These are phyloP conservation scores for Linderniella brevidens DNA, from an alignment of 257 asterid genomes.

Conservation along the genomic window DNA sequence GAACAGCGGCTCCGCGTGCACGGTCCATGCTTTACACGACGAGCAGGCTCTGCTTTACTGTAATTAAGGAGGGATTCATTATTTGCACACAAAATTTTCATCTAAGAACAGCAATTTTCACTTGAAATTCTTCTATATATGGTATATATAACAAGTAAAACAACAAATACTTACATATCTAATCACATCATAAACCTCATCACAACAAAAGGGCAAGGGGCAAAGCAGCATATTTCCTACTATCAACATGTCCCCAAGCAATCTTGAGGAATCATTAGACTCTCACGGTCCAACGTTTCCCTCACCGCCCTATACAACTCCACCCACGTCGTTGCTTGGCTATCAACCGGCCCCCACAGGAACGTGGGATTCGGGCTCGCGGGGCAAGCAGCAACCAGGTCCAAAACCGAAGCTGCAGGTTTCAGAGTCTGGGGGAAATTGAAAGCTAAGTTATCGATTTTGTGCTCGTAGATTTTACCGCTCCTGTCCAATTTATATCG, in stretches of 20 bases:
- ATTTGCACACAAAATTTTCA: too few relatives aligned
- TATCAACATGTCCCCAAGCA: slow-evolving; percentile 58
- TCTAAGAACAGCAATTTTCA: too few relatives aligned
- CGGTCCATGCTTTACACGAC: too few relatives aligned
- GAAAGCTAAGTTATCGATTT: slow-evolving; percentile 71
- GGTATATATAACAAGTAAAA: too few relatives aligned
- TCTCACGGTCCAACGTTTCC: slow-evolving; percentile 32
- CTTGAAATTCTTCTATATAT: too few relatives aligned
- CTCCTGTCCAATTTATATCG: slow-evolving; percentile 64
- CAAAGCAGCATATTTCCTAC: slow-evolving; percentile 9
- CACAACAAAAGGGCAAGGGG: background rate
- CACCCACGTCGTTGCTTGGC: slow-evolving; percentile 35
- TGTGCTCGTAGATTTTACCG: slow-evolving; percentile 81
- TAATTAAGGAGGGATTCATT: too few relatives aligned
- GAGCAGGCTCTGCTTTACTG: too few relatives aligned
- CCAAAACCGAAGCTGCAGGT: slow-evolving; percentile 59
- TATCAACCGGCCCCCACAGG: slow-evolving; percentile 27
- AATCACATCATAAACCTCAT: too few relatives aligned
- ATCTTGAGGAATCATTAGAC: slow-evolving; percentile 28
- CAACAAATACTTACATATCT: too few relatives aligned
- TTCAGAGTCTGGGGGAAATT: slow-evolving; percentile 44
- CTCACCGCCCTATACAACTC: slow-evolving; percentile 47
- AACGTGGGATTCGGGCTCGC: slow-evolving; percentile 63
- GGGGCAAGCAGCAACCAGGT: slow-evolving; percentile 59
- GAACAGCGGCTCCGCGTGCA: too few relatives aligned